Evolutionary conservation across 1,284 basidiomycete genomes (phyloP), one percentile per base, ranked within the genome.

Genomic region (Coniferiporia weirii): DNA sequence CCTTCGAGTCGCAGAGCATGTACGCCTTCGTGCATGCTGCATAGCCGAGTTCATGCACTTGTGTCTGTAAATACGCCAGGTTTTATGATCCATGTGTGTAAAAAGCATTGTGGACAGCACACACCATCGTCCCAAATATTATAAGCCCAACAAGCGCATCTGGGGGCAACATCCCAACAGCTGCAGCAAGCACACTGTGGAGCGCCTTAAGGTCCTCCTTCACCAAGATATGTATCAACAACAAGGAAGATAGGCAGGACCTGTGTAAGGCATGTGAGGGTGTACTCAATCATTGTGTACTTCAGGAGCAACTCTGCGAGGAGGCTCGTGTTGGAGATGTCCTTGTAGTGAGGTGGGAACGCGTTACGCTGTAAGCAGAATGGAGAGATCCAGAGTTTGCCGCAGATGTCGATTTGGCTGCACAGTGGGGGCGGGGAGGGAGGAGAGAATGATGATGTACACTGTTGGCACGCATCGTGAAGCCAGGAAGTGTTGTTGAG

Each of bases 231-330:
- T 35, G 95, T 98, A 74, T 99, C 96, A 56, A 99, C 89, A 53
- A 98, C 95, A 70, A 99, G 80, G 80, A 99, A 98, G 73, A 98
- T 84, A 60, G 97, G 96, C 0, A 95, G 95, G 56, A 97, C 89
- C 67, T 89, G 93, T 10, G 89, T 93, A 10, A 93, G 90, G 57
- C 96, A 86, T 46, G 90, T 83, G 54, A 99, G 88, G 8, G 95
- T 98, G 78, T 99, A 98, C 77, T 99, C 96, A 76, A 99, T 98
- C 13, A 97, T 99, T 50, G 96, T 98, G 81, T 98, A 98, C 76
- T 98, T 96, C 69, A 96, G 95, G 48, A 98, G 75, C 32, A 99
- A 82, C 75, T 99, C 96, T 19, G 95, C 91, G 49, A 97, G 96
- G 22, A 98, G 82, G 74, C 98, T 98, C 64, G 93, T 96, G 76